Percentiles rank a stretch among this genome's conserved stretches.
Conservation (phyloP, 495 filamentous ascomycete genomes). For the Cairneyella variabilis region DNA sequence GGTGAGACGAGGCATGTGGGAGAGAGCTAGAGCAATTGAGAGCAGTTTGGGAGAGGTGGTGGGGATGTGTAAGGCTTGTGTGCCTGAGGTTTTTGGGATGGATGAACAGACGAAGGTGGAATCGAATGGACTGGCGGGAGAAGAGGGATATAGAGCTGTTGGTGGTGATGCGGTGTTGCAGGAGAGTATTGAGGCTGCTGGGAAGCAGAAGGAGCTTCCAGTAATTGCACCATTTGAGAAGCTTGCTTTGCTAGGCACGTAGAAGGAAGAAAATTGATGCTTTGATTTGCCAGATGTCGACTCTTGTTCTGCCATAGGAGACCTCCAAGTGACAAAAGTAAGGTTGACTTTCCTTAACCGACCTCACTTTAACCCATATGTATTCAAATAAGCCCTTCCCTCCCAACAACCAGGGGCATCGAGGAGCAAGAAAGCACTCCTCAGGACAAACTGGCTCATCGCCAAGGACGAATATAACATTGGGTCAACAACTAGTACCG, state of each 20-base stretch:
- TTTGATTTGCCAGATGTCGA: no score
- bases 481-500: no score
- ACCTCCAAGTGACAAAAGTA: no score
- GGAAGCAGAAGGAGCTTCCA: constrained; percentile 41
- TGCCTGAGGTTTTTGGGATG: constrained; percentile 64
- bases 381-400: no score
- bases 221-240: constrained; percentile 43
- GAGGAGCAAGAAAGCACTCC: no score
- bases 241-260: constrained; percentile 49
- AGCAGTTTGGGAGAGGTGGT: constrained; percentile 65
- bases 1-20: constrained; percentile 76
- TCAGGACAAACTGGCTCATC: no score
- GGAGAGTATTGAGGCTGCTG: constrained; percentile 44
- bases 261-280: no score
- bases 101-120: constrained; percentile 21
- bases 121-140: constrained; percentile 9
- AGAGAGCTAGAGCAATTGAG: constrained; percentile 77
- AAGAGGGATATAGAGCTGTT: constrained; percentile 28
- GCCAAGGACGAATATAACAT: no score
- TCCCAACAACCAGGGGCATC: no score
- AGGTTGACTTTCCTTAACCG: no score
- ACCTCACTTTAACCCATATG: no score
- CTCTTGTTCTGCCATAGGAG: no score
- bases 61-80: constrained; percentile 56
- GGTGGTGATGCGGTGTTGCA: constrained; percentile 47